A percentile compares a stretch with the other conserved stretches of the same genome.
phyloP scores from a whole-genome alignment of 768 basidiomycete genomes.

The Scleroderma citrinum region DNA sequence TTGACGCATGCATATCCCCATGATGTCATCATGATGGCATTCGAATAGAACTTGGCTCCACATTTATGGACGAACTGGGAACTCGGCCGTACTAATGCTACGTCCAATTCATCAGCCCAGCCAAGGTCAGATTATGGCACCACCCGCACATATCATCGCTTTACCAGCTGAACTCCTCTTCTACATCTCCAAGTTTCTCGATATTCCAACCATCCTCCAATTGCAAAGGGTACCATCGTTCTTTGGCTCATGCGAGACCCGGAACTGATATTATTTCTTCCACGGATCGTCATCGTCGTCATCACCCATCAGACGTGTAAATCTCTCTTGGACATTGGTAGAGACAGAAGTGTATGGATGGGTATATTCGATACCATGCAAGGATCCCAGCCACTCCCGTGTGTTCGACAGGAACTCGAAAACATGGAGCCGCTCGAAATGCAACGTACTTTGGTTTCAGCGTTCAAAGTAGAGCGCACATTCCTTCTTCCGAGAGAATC shows the following conservation, averaged over 20 bases:
- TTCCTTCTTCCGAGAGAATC: slow-evolving; percentile 13
- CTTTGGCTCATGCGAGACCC: neutral
- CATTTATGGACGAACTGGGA: too few relatives aligned
- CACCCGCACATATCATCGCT: neutral
- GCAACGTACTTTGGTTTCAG: slow-evolving; percentile 10
- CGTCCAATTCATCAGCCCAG: neutral
- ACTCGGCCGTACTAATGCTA: too few relatives aligned
- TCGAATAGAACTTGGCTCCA: too few relatives aligned
- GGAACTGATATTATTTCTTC: neutral
- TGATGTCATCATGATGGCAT: too few relatives aligned
- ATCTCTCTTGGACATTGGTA: slow-evolving; percentile 11
- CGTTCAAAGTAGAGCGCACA: slow-evolving; percentile 9
- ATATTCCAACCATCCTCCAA: slow-evolving; percentile 12
- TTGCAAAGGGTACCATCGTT: slow-evolving; percentile 10
- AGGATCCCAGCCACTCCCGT: slow-evolving; percentile 11
- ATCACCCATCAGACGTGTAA: slow-evolving; percentile 21
- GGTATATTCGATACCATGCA: slow-evolving; percentile 9
- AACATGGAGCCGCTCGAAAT: slow-evolving; percentile 8
- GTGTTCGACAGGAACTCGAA: slow-evolving; percentile 7
- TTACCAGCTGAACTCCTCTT: slow-evolving; percentile 17
- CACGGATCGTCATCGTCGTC: too few relatives aligned
- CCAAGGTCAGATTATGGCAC: too few relatives aligned
- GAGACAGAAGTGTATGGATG: slow-evolving; percentile 15
- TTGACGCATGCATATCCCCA: too few relatives aligned
- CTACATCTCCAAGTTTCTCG: slow-evolving; percentile 10